Evolutionary conservation across 2,329 filamentous ascomycete species (phyloP).

Genomic region (Epichloe gansuensis): DNA sequence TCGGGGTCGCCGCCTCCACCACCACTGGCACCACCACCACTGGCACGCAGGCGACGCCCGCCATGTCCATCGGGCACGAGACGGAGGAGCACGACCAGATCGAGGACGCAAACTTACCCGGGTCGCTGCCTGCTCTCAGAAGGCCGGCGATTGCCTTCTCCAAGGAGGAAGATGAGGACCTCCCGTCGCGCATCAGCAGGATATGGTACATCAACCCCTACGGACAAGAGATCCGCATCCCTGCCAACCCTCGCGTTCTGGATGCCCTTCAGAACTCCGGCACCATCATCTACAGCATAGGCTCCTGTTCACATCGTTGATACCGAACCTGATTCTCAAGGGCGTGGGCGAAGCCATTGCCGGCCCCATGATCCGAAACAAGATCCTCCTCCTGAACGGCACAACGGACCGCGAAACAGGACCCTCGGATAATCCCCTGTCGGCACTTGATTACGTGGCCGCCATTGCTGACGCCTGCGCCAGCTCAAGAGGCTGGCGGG

Average conservation of each 20-base stretch:
- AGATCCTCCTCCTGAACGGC: constrained; percentile 78
- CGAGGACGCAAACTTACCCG: constrained; percentile 71
- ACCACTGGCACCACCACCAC: constrained; percentile 11
- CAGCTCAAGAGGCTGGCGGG: constrained; percentile 45
- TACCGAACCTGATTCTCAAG: constrained; percentile 66
- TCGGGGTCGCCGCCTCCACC: constrained; percentile 11
- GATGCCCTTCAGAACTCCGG: constrained; percentile 51
- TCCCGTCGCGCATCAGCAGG: constrained; percentile 64
- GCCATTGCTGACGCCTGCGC: constrained; percentile 66
- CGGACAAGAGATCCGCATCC: constrained; percentile 84
- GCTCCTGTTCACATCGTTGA: constrained; percentile 86
- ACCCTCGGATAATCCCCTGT: constrained; percentile 50
- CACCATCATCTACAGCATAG: constrained; percentile 80
- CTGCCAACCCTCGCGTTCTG: constrained; percentile 70
- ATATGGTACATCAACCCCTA: constrained; percentile 99
- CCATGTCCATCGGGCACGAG: constrained; percentile 28
- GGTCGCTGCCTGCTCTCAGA: constrained; percentile 67
- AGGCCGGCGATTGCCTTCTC: constrained; percentile 73
- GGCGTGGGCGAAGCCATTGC: constrained; percentile 55
- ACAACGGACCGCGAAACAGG: constrained; percentile 79
- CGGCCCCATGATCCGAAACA: constrained; percentile 40
- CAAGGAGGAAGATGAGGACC: constrained; percentile 63
- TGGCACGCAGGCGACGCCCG: constrained; percentile 16
- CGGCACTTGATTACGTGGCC: constrained; percentile 68
- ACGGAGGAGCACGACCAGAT: constrained; percentile 48